Evolutionary conservation across 2,329 filamentous ascomycete genomes (phyloP), one percentile per base, ranked within the genome.

Genomic region (Ophiognomonia clavigignenti-juglandacearum): DNA sequence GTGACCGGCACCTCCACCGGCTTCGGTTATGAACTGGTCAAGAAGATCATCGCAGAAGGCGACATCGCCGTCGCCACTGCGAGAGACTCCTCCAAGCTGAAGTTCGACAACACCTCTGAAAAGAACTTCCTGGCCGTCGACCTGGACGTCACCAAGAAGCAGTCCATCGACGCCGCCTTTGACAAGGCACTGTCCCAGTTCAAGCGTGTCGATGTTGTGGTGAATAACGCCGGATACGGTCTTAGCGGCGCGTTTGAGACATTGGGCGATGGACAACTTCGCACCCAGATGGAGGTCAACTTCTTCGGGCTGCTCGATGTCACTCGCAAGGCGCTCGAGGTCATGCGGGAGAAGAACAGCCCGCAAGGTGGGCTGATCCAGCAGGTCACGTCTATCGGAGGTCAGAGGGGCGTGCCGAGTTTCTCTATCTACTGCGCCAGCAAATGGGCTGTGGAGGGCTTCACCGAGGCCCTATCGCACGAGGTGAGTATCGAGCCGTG

Each of bases 61-160:
- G 71, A 80, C 57, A 65, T 60, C 1, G 75, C 77, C 49, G 62
- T 78, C 35, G 77, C 75, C 2, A 75, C 73, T 0, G 69, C 74
- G 1, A 72, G 75, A 26, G 64, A 63, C 35, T 53, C 64, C 0
- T 56, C 62, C 3, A 63, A 64, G 22, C 61, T 75, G 24, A 59
- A 62, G 11, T 67, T 79, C 8, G 76, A 80, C 50, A 67, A 77
- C 8, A 75, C 71, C 0, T 58, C 63, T 1, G 49, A 65, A 1
- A 61, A 38, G 9, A 47, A 47, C 36, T 39, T 41, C 13, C n/a
- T 41, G 16, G 37, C 45, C 32, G 29, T 47, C 11, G 37, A 47
- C 23, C 32, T 47, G 3, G 45, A 47, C 23, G 45, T 47, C n/a
- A 47, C 45, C 27, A 40, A 42, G 14, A 26, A 70, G 13, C 46